A percentile compares a stretch with the other conserved stretches of the same genome.
Conservation (phyloP, 305 asterid genomes). For the Fraxinus nigra region DNA sequence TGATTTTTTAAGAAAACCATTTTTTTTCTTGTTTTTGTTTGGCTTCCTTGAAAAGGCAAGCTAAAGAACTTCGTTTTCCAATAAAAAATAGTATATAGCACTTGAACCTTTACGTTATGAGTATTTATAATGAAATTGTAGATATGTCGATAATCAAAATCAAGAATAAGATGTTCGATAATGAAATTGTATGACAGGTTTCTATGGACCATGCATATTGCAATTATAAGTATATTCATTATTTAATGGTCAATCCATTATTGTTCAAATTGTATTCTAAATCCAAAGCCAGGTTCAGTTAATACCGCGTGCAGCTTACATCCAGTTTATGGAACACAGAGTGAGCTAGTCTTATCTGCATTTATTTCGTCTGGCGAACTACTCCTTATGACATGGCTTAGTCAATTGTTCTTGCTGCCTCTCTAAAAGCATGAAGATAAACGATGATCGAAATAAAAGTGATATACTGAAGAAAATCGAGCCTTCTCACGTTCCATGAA, state of each 20-base stretch:
- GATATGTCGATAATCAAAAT: not conserved
- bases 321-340: not conserved
- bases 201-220: not conserved
- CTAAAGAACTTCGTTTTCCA: not conserved
- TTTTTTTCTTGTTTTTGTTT: not conserved
- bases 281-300: not conserved
- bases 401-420: not conserved
- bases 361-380: not conserved
- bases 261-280: not conserved
- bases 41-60: not conserved
- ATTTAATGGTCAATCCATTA: not conserved
- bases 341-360: not conserved
- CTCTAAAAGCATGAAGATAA: not conserved
- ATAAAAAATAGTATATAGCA: too few relatives aligned
- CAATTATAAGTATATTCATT: not conserved
- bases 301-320: not conserved
- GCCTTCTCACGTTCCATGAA: not conserved
- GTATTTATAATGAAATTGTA: not conserved
- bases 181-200: not conserved
- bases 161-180: not conserved
- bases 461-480: not conserved
- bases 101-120: not conserved
- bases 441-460: not conserved
- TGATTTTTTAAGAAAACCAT: not conserved
- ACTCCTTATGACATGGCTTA: not conserved